Evolutionary conservation across 2,329 filamentous ascomycete genomes (phyloP).

Genomic region (Cephalotrichum gorgonifer): DNA sequence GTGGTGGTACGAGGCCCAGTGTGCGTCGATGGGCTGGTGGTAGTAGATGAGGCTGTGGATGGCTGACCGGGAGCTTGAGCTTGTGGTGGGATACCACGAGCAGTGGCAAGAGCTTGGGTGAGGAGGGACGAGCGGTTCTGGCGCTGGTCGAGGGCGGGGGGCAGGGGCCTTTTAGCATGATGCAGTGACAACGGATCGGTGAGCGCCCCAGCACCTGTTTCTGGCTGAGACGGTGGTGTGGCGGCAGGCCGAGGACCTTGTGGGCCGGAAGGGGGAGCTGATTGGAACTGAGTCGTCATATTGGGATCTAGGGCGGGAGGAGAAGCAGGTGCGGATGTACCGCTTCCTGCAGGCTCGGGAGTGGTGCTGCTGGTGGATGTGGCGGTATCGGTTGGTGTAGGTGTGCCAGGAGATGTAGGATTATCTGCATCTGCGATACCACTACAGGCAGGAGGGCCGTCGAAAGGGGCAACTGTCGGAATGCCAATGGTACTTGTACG

Average conservation of each 20-base stretch:
- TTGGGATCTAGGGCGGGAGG: conserved; percentile 2
- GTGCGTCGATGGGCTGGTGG: conserved; percentile 2
- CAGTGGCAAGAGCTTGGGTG: conserved; percentile 47
- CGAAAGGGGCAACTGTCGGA: background rate
- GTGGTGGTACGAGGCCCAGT: conserved; percentile 3
- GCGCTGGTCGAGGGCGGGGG: conserved; percentile 28
- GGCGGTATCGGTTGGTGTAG: background rate
- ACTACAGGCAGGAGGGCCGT: background rate
- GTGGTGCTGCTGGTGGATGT: background rate
- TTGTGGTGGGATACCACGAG: conserved; percentile 36
- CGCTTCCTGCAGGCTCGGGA: background rate
- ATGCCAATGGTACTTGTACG: background rate
- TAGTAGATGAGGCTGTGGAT: conserved; percentile 12
- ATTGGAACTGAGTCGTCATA: conserved; percentile 4
- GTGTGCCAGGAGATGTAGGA: background rate
- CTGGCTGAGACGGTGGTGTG: background rate
- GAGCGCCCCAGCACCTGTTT: background rate
- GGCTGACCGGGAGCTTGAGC: conserved; percentile 9
- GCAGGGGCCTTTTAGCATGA: conserved; percentile 31
- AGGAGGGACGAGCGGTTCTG: conserved; percentile 43
- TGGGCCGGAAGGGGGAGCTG: background rate
- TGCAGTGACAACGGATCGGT: conserved; percentile 4
- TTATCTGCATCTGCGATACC: background rate
- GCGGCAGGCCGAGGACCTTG: background rate
- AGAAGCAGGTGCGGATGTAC: background rate